phyloP scores from a whole-genome alignment of 2,329 filamentous ascomycete species.

The Aureobasidium vineae region DNA sequence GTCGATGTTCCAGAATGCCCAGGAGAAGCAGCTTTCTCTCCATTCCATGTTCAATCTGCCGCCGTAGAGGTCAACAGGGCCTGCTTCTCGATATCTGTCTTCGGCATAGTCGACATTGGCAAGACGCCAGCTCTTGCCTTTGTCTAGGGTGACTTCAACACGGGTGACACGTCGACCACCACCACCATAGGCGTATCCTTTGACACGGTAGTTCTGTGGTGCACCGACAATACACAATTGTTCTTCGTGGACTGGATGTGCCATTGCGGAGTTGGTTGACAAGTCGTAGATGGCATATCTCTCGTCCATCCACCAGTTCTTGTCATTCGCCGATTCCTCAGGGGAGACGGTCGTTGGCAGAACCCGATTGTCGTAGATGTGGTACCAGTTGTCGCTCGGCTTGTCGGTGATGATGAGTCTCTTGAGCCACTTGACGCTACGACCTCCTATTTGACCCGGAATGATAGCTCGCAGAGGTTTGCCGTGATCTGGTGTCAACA shows the following conservation, averaged over 20 bases:
- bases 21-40: conserved; percentile 81
- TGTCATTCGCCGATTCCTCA: conserved; percentile 71
- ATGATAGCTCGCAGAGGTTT: conserved; percentile 79
- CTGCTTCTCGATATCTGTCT: conserved; percentile 70
- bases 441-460: conserved; percentile 85
- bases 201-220: conserved; percentile 58
- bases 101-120: conserved; percentile 79
- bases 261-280: conserved; percentile 80
- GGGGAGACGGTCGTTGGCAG: conserved; percentile 82
- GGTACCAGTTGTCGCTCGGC: conserved; percentile 92
- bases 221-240: conserved; percentile 53
- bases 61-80: conserved; percentile 67
- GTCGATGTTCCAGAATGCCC: conserved; percentile 85
- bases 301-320: conserved; percentile 82
- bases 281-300: conserved; percentile 91
- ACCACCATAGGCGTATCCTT: conserved; percentile 85
- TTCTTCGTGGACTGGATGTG: conserved; percentile 77
- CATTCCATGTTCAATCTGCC: conserved; percentile 76
- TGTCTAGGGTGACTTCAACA: conserved; percentile 79
- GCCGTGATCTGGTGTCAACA: conserved; percentile 78
- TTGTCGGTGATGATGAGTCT: conserved; percentile 71
- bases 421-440: conserved; percentile 92
- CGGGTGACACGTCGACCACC: conserved; percentile 80
- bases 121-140: conserved; percentile 75
- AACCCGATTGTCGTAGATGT: conserved; percentile 90